Conservation (phyloP, 1,139 yeast species). For the Pneumocystis jirovecii region DNA sequence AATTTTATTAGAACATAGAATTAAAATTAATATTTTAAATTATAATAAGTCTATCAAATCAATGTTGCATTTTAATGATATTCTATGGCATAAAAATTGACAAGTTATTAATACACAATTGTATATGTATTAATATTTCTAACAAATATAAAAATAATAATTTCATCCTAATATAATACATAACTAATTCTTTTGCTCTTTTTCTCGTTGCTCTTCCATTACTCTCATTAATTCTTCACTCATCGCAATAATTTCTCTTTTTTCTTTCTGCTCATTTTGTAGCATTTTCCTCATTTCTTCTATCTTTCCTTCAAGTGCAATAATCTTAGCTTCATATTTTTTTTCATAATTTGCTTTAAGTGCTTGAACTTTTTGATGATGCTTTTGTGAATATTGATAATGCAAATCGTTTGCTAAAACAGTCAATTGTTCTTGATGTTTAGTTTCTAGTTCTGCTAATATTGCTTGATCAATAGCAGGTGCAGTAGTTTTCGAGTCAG, state of each 20-base stretch:
- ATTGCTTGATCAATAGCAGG: neutral
- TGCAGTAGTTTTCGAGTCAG: neutral
- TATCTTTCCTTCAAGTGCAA: slow-evolving; percentile 2
- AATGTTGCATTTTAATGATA: neutral
- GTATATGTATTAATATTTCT: neutral
- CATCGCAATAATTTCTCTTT: neutral
- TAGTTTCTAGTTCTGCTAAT: neutral
- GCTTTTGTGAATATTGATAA: slow-evolving; percentile 9
- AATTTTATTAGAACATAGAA: neutral
- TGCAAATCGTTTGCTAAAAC: slow-evolving; percentile 3
- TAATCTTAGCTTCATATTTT: slow-evolving; percentile 6
- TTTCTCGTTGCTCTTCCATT: neutral
- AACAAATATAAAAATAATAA: neutral
- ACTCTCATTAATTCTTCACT: neutral
- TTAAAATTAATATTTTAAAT: neutral
- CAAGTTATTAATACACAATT: neutral
- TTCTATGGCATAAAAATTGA: neutral
- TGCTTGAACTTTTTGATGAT: slow-evolving; percentile 10
- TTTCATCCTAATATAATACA: neutral
- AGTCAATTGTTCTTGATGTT: neutral
- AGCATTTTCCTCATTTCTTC: neutral
- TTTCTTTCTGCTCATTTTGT: neutral
- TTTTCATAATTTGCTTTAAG: slow-evolving; percentile 9
- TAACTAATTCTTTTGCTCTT: neutral
- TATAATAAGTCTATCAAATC: neutral